Evolutionary conservation across 495 filamentous ascomycete species (phyloP).

Genomic region (Penicillium daleae): DNA sequence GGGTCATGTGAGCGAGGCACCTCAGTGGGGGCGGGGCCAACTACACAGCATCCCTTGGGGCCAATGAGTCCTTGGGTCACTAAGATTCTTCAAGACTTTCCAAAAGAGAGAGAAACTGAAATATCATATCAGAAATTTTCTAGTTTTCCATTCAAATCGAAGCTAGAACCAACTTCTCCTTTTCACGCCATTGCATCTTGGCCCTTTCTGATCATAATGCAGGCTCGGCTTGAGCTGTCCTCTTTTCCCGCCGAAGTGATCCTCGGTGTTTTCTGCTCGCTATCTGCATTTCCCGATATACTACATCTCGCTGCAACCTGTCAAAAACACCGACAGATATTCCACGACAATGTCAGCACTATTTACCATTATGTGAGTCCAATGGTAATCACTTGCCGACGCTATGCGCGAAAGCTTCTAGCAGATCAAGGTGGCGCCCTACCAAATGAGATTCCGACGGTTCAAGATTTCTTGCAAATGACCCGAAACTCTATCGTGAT

Average conservation of each 20-base stretch:
- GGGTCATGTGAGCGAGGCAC: background rate
- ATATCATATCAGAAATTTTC: background rate
- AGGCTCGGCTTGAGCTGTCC: background rate
- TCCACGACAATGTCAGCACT: background rate
- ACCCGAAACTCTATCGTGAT: background rate
- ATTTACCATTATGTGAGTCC: constrained; percentile 1
- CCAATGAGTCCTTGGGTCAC: background rate
- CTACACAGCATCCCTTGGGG: background rate
- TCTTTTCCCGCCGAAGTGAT: background rate
- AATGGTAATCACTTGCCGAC: background rate
- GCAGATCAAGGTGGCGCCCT: background rate
- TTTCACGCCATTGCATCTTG: background rate
- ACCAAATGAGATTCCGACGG: background rate
- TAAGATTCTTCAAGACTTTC: background rate
- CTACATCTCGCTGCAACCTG: background rate
- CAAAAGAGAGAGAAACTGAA: background rate
- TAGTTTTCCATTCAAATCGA: background rate
- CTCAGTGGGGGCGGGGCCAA: background rate
- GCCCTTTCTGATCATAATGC: background rate
- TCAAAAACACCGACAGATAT: constrained; percentile 1
- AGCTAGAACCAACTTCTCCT: background rate
- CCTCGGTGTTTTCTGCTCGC: background rate
- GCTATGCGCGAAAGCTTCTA: background rate
- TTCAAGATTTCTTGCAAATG: constrained; percentile 1
- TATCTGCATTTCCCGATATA: background rate